Evolutionary conservation across 2,329 filamentous ascomycete genomes (phyloP).

Genomic region (Ophiostoma tasmaniense): DNA sequence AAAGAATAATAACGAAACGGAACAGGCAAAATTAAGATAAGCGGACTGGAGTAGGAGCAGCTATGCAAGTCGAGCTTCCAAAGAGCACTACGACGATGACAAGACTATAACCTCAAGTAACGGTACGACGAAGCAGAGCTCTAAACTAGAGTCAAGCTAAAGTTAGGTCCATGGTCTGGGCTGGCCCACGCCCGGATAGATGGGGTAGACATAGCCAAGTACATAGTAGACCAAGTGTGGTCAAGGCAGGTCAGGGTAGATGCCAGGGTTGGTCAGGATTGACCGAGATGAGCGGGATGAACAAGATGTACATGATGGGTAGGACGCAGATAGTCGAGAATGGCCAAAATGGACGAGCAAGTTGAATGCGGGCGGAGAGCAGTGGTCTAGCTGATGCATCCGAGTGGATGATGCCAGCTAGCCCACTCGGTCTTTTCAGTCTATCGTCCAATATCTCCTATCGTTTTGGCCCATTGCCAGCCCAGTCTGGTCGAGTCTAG

Average conservation of each 20-base stretch:
- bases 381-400: neutral
- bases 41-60: neutral
- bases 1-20: neutral
- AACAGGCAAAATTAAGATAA: neutral
- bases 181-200: neutral
- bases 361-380: neutral
- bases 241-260: neutral
- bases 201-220: neutral
- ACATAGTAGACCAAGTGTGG: neutral
- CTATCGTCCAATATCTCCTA: neutral
- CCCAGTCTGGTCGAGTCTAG: neutral
- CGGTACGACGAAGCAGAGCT: neutral
- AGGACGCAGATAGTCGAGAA: neutral
- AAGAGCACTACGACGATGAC: neutral
- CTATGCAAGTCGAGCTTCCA: neutral
- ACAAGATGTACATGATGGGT: neutral
- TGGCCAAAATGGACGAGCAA: neutral
- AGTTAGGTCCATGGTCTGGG: neutral
- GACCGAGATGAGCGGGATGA: neutral
- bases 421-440: neutral
- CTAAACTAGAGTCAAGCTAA: neutral
- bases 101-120: neutral
- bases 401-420: neutral
- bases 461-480: neutral
- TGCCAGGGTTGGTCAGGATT: neutral